A percentile compares a stretch with the other conserved stretches of the same genome.
Evolutionary conservation across 177 flowering plant genomes (phyloP).

Genomic region (Telopea speciosissima): DNA sequence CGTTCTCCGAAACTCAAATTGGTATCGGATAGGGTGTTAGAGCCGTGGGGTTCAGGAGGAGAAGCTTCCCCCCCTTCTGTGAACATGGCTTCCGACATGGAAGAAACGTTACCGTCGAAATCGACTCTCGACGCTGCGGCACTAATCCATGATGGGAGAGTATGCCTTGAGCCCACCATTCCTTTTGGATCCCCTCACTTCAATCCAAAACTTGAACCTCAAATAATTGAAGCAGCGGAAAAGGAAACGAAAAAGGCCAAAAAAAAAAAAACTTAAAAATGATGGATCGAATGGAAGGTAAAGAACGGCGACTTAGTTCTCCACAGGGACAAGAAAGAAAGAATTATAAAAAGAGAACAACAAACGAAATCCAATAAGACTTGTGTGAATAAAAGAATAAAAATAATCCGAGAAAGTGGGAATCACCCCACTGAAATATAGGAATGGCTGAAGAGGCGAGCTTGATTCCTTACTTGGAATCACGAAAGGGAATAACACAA

Average conservation of each 20-base stretch:
- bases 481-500: no score
- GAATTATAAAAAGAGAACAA: no score
- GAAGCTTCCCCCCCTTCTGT: constrained; percentile 13
- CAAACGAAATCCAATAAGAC: no score
- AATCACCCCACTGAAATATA: no score
- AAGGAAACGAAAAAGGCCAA: neutral
- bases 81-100: constrained; percentile 18
- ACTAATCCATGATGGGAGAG: constrained; percentile 30
- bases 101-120: constrained; percentile 23
- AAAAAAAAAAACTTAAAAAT: no score
- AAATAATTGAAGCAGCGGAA: neutral
- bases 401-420: no score
- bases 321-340: no score
- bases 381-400: no score
- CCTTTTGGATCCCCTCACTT: neutral
- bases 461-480: no score
- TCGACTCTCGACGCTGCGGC: constrained; percentile 28
- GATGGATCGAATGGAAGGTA: no score
- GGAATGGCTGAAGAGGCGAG: no score
- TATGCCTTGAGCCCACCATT: constrained; percentile 14
- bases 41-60: constrained; percentile 8
- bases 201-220: neutral
- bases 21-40: constrained; percentile 20
- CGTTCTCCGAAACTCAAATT: constrained; percentile 55
- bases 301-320: no score